Evolutionary conservation across 345 rosid species (phyloP).

Genomic region (Isatis tinctoria): DNA sequence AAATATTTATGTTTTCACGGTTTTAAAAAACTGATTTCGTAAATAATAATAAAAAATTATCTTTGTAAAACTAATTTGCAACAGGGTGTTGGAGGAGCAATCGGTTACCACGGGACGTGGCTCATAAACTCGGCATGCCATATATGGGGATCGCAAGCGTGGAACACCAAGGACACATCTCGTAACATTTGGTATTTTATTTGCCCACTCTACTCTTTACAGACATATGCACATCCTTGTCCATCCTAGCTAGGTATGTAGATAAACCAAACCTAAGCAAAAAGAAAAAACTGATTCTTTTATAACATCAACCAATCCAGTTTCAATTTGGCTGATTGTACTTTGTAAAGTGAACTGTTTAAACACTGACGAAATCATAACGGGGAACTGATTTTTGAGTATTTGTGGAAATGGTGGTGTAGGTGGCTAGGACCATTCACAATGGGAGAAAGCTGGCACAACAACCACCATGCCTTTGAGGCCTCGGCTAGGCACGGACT

Average conservation of each 20-base stretch:
- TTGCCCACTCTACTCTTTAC: neutral
- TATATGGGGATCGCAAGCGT: conserved; percentile 77
- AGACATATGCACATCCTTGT: neutral
- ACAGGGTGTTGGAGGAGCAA: conserved; percentile 61
- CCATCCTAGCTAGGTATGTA: neutral
- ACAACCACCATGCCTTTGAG: conserved; percentile 86
- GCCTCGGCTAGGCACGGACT: conserved; percentile 77
- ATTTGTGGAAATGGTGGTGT: neutral
- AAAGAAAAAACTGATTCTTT: neutral
- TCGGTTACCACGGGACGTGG: conserved; percentile 76
- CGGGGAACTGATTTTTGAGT: neutral
- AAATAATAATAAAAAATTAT: too few species aligned
- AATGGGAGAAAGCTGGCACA: conserved; percentile 95
- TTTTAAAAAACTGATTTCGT: neutral
- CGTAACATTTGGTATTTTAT: conserved; percentile 64
- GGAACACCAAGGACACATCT: conserved; percentile 82
- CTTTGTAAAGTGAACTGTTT: neutral
- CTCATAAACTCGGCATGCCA: conserved; percentile 81
- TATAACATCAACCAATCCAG: too few species aligned
- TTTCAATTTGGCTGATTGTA: neutral
- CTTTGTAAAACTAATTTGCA: neutral
- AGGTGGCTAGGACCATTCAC: conserved; percentile 87
- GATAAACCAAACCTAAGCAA: neutral
- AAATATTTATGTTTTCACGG: neutral
- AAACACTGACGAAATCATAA: neutral